Percentiles rank a stretch among this genome's conserved stretches.
phyloP scores from a whole-genome alignment of 805 yeast genomes.

The Saturnispora bothae region DNA sequence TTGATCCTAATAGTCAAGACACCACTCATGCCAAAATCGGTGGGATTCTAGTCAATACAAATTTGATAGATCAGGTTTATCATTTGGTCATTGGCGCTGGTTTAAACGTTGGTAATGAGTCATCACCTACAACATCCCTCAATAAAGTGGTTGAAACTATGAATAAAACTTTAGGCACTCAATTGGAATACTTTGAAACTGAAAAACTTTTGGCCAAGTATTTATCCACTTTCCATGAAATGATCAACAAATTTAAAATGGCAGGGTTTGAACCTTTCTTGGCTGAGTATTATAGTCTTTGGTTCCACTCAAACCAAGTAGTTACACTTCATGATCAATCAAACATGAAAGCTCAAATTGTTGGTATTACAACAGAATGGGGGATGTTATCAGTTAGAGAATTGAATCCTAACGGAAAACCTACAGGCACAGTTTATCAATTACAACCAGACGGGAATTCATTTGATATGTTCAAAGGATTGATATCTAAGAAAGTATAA shows the following conservation, averaged over 20 bases:
- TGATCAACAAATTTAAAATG: conserved; percentile 45
- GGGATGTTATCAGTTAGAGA: conserved; percentile 78
- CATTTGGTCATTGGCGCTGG: conserved; percentile 80
- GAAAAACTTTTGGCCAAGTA: conserved; percentile 58
- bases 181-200: conserved; percentile 22
- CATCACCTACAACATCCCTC: conserved; percentile 86
- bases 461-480: conserved; percentile 86
- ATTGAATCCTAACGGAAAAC: conserved; percentile 32
- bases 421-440: conserved; percentile 49
- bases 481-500: conserved; percentile 50
- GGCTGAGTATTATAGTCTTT: conserved; percentile 60
- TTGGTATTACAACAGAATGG: conserved; percentile 76
- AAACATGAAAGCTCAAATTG: conserved; percentile 46
- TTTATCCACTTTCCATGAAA: conserved; percentile 52
- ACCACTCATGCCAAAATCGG: conserved; percentile 66
- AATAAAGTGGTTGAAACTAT: conserved; percentile 56
- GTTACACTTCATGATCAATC: conserved; percentile 47
- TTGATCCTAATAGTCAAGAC: conserved; percentile 29
- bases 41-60: conserved; percentile 79
- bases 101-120: conserved; percentile 60
- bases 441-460: conserved; percentile 97
- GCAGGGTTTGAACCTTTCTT: conserved; percentile 64
- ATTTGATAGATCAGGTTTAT: conserved; percentile 47
- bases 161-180: conserved; percentile 38
- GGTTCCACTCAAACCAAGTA: conserved; percentile 76